Conservation (phyloP, 768 basidiomycete genomes). For the Fistulinella prunicolor region DNA sequence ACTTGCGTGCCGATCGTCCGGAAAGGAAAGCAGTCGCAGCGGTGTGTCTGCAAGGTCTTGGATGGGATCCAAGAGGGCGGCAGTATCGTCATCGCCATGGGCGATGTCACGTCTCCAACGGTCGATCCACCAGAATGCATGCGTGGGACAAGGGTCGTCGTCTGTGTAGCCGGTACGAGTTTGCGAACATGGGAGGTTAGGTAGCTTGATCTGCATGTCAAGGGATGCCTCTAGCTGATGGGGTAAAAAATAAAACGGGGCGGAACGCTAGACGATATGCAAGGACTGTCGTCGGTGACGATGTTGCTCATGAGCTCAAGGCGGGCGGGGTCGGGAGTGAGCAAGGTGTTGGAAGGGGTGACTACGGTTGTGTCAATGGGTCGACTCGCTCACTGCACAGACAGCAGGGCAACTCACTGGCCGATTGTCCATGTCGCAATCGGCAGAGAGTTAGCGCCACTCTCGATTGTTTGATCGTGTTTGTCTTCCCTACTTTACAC, state of each 20-base stretch:
- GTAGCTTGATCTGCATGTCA: slow-evolving; percentile 23
- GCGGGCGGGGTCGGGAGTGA: slow-evolving; percentile 21
- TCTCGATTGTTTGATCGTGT: slow-evolving; percentile 17
- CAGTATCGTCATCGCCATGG: neutral
- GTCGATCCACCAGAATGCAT: slow-evolving; percentile 24
- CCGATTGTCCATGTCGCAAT: slow-evolving; percentile 7
- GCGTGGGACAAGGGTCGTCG: slow-evolving; percentile 34
- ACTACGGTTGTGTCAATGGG: no score
- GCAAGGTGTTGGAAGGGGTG: no score
- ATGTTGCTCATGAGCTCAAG: slow-evolving; percentile 10
- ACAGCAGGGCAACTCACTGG: no score
- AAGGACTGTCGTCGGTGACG: neutral
- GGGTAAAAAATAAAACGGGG: slow-evolving; percentile 27
- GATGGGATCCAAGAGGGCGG: slow-evolving; percentile 16
- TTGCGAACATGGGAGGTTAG: neutral
- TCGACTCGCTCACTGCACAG: no score
- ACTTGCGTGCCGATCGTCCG: neutral
- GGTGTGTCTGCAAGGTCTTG: slow-evolving; percentile 11
- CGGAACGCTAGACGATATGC: slow-evolving; percentile 1
- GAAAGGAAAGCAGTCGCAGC: slow-evolving; percentile 11
- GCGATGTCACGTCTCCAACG: slow-evolving; percentile 21
- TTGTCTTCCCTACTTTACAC: slow-evolving; percentile 22
- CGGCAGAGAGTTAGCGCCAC: slow-evolving; percentile 2
- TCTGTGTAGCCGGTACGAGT: neutral
- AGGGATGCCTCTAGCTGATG: slow-evolving; percentile 20